Evolutionary conservation across 257 asterid genomes (phyloP).

Genomic region (Nicotiana knightiana): DNA sequence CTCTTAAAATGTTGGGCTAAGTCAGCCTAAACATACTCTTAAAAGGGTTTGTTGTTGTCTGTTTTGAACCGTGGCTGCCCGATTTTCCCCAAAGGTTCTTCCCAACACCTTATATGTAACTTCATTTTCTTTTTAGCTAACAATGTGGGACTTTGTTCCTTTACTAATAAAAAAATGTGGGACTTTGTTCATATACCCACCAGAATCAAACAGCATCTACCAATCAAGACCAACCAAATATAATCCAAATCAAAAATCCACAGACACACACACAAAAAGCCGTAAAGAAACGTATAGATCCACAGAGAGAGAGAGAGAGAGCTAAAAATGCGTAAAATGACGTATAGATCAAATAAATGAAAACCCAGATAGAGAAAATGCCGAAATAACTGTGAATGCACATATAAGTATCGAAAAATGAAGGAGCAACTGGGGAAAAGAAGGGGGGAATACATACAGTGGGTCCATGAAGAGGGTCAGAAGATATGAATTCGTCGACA

Average conservation of each 20-base stretch:
- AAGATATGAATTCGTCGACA: conserved; percentile 65
- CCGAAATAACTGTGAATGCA: background rate
- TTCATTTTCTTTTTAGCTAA: no score
- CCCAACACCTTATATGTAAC: no score
- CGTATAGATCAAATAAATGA: background rate
- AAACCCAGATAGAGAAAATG: background rate
- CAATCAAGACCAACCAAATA: background rate
- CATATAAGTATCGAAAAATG: no score
- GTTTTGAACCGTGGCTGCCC: no score
- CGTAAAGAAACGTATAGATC: background rate
- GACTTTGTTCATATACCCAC: background rate
- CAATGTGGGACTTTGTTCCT: no score
- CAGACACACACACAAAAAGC: background rate
- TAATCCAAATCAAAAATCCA: background rate
- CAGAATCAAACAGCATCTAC: background rate
- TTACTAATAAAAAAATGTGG: no score
- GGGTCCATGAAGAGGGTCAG: conserved; percentile 78
- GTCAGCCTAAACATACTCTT: no score
- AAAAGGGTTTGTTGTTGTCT: no score
- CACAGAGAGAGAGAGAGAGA: background rate
- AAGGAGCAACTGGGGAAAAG: background rate
- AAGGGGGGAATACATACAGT: conserved; percentile 33
- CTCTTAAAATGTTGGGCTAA: no score
- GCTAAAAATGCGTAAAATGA: background rate
- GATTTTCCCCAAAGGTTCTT: no score